These are phyloP conservation scores for Amanita inopinata DNA, from an alignment of 768 basidiomycete species.

Conservation along the genomic window DNA sequence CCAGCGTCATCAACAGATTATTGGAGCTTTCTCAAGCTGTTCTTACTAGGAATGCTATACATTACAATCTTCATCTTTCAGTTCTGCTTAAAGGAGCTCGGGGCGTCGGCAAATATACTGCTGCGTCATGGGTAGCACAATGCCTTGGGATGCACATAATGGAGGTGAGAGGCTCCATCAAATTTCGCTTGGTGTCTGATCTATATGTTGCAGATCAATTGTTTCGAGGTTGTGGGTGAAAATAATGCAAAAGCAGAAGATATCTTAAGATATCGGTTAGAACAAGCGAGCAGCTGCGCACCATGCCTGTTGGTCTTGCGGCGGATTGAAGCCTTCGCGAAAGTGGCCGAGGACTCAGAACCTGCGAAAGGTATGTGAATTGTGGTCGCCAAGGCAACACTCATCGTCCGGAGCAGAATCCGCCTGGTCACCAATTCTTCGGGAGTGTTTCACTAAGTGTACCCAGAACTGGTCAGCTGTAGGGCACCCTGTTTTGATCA, in stretches of 20 bases:
- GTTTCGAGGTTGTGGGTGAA: slow-evolving; percentile 76
- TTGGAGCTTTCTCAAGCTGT: slow-evolving; percentile 51
- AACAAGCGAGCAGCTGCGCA: slow-evolving; percentile 65
- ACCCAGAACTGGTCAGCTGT: slow-evolving; percentile 46
- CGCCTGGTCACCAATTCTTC: slow-evolving; percentile 42
- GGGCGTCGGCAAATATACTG: slow-evolving; percentile 75
- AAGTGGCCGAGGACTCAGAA: slow-evolving; percentile 56
- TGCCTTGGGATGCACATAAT: slow-evolving; percentile 68
- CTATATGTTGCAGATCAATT: slow-evolving; percentile 54
- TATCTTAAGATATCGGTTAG: slow-evolving; percentile 60
- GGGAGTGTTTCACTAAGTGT: slow-evolving; percentile 53
- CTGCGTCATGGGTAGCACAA: slow-evolving; percentile 44
- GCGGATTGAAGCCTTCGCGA: slow-evolving; percentile 70
- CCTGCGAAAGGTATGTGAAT: slow-evolving; percentile 46
- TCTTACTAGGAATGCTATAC: slow-evolving; percentile 42
- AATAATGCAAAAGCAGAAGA: slow-evolving; percentile 68
- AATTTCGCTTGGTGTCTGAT: background rate
- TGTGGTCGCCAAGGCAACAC: background rate
- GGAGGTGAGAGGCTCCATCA: slow-evolving; percentile 39
- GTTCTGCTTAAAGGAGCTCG: slow-evolving; percentile 71
- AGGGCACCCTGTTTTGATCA: slow-evolving; percentile 64
- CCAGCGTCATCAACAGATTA: slow-evolving; percentile 37
- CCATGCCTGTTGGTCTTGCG: slow-evolving; percentile 80
- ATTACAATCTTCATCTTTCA: slow-evolving; percentile 57
- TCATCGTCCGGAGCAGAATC: slow-evolving; percentile 33